Conservation (phyloP, 306 rosid genomes). For the Vicia faba region DNA sequence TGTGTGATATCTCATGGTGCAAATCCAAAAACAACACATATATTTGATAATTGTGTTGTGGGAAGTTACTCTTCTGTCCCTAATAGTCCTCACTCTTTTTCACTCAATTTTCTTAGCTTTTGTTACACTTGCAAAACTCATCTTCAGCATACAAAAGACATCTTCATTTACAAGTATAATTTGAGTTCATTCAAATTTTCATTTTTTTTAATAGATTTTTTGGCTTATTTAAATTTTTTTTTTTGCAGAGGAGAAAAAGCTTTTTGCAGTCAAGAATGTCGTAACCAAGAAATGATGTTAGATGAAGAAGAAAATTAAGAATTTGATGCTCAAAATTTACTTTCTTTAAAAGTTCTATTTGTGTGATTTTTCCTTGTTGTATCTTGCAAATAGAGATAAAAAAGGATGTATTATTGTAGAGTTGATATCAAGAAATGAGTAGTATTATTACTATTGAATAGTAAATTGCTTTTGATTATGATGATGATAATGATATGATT, state of each 20-base stretch:
- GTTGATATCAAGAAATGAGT: conserved; percentile 42
- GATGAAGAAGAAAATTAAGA: conserved; percentile 60
- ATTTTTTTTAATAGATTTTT: background rate
- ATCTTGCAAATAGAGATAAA: conserved; percentile 63
- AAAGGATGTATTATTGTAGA: conserved; percentile 51
- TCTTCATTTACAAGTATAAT: conserved; percentile 67
- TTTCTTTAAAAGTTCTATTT: background rate
- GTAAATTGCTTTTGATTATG: conserved; percentile 34
- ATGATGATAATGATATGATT: conserved; percentile 33
- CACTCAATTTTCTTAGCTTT: conserved; percentile 64
- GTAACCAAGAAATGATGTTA: conserved; percentile 73
- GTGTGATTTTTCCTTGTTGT: conserved; percentile 15
- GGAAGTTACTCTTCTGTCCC: conserved; percentile 45
- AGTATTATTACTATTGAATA: conserved; percentile 25
- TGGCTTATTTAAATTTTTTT: background rate
- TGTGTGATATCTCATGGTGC: conserved; percentile 80
- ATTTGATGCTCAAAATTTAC: conserved; percentile 25
- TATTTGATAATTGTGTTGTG: conserved; percentile 76
- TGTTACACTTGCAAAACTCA: conserved; percentile 81
- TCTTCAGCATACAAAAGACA: conserved; percentile 76
- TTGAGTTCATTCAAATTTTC: background rate
- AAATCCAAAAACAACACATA: conserved; percentile 77
- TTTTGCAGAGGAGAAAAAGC: conserved; percentile 86
- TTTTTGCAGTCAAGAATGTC: conserved; percentile 83
- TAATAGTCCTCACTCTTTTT: conserved; percentile 20